Conservation (phyloP, 768 basidiomycete species). For the Rhodotorula babjevae region DNA sequence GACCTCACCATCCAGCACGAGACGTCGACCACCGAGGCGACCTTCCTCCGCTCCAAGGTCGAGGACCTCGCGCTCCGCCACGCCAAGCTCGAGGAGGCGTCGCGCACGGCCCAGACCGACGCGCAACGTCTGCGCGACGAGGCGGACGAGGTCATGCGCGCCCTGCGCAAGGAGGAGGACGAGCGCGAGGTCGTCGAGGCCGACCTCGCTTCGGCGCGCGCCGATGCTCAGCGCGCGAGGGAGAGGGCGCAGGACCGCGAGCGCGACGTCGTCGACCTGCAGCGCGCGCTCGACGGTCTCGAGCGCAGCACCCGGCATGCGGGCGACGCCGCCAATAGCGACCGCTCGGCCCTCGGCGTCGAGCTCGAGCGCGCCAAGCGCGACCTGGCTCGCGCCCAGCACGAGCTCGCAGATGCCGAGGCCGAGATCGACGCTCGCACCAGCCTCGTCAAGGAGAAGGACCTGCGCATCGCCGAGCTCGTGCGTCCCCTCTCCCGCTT, state of each 20-base stretch:
- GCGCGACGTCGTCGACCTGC: constrained; percentile 50
- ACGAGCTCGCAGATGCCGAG: constrained; percentile 66
- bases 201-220: constrained; percentile 57
- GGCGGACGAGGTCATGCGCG: constrained; percentile 50
- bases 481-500: constrained; percentile 46
- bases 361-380: constrained; percentile 81
- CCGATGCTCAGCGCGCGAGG: background rate
- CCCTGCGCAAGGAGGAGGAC: constrained; percentile 54
- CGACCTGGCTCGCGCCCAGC: constrained; percentile 73
- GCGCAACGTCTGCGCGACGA: constrained; percentile 50
- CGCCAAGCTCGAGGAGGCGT: constrained; percentile 63
- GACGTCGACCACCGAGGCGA: constrained; percentile 57
- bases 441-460: constrained; percentile 62
- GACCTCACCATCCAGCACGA: constrained; percentile 64
- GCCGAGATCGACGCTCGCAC: constrained; percentile 68
- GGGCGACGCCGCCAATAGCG: constrained; percentile 77
- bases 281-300: constrained; percentile 62
- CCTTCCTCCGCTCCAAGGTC: constrained; percentile 64
- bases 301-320: constrained; percentile 72
- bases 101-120: constrained; percentile 60
- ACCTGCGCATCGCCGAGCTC: constrained; percentile 66
- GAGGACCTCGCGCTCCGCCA: constrained; percentile 62
- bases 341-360: constrained; percentile 78
- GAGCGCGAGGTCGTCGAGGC: constrained; percentile 68
- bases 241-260: background rate